A percentile compares a stretch with the other conserved stretches of the same genome.
phyloP scores from a whole-genome alignment of 768 basidiomycete species.

The Rubroboletus satanas region DNA sequence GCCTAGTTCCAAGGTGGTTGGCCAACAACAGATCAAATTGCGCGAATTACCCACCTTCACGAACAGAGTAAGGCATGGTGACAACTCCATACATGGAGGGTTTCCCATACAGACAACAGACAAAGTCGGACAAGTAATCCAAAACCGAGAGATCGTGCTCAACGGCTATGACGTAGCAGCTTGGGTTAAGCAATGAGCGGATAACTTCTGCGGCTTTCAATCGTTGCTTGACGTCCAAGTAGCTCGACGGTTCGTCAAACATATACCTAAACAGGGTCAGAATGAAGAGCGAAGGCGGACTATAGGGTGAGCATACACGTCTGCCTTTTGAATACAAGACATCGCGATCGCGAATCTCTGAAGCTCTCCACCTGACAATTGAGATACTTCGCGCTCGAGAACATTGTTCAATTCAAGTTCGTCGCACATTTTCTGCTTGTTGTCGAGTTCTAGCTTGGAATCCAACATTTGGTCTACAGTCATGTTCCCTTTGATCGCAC shows the following conservation, averaged over 20 bases:
- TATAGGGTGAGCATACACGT: constrained; percentile 64
- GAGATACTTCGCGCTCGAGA: constrained; percentile 75
- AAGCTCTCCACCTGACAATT: constrained; percentile 94
- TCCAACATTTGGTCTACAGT: constrained; percentile 91
- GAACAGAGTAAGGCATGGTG: constrained; percentile 96
- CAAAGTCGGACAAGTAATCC: constrained; percentile 97
- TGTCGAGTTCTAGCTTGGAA: constrained; percentile 82
- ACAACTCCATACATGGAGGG: constrained; percentile 98
- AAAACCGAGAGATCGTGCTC: constrained; percentile 98
- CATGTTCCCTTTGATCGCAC: constrained; percentile 87
- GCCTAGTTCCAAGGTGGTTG: constrained; percentile 42
- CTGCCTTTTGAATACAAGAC: constrained; percentile 91
- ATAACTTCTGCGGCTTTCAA: constrained; percentile 94
- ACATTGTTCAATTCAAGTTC: constrained; percentile 87
- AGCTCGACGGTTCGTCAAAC: constrained; percentile 99
- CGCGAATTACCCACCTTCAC: constrained; percentile 66
- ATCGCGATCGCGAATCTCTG: constrained; percentile 98
- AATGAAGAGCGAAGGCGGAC: neutral
- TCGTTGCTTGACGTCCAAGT: constrained; percentile 95
- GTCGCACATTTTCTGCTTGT: constrained; percentile 81
- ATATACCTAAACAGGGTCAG: constrained; percentile 64
- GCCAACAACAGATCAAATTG: neutral
- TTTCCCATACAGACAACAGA: constrained; percentile 97
- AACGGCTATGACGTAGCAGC: constrained; percentile 93
- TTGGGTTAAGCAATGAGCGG: constrained; percentile 74